Evolutionary conservation across 108 stramenopile species (phyloP), one percentile per base, ranked within the genome.

Genomic region (Pseudonitzschia multistriata): DNA sequence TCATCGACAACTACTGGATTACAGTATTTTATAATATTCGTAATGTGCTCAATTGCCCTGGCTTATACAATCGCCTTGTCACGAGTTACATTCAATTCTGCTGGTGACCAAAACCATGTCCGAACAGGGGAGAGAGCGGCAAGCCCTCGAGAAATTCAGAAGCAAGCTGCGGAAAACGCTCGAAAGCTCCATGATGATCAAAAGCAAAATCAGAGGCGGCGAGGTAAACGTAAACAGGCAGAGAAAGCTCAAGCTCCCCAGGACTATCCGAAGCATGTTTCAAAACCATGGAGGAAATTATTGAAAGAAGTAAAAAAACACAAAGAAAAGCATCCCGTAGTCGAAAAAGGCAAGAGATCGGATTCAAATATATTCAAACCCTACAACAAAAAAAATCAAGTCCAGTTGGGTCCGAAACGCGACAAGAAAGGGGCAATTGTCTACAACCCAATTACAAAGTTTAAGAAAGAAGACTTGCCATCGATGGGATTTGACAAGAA

Each of bases 401-500:
- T 59, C 13, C 57, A 59, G 35, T 35, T 59, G 19, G 57, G 35
- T n/a, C n/a, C 33, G 19, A 70, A 76, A 36, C n/a, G 49, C 33
- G 40, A 57, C 62, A 76, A 59, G 48, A 70, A 64, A 4, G 79
- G 79, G 17, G 37, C 71, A 2, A 30, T 73, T 8, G 30, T 80
- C 7, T 69, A 74, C 50, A 59, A 71, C 1, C 54, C 70, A 3
- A 75, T 80, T 28, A 69, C 62, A 0, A 55, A 69, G 35, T 39
- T 80, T 29, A 71, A 67, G n/a, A 67, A 53, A 39, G 74, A 68
- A 37, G 79, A 80, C 25, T 54, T 80, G 65, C 21, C 13, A 27
- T 49, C 49, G 0, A 59, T 59, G 57, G 67, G 63, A 45, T 45
- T 53, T 27, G 29, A 17, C 19, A 49, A 42, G 19, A 0, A 49